Percentiles rank a stretch among this genome's conserved stretches.
Evolutionary conservation across 2,329 filamentous ascomycete genomes (phyloP).

Genomic region (Aspergillus sclerotialis): DNA sequence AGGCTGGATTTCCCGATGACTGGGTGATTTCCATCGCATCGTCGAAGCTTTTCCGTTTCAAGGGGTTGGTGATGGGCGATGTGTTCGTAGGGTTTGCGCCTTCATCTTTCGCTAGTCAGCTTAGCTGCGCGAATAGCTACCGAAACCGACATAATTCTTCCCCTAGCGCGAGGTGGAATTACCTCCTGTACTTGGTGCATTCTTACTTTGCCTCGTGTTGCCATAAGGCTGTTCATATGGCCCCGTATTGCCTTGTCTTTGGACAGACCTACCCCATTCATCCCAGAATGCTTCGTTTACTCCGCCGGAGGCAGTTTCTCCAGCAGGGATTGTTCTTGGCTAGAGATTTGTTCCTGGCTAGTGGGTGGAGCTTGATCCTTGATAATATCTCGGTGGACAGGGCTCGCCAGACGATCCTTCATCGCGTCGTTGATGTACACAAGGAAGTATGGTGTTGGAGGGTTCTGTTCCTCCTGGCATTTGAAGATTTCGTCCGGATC

Average conservation of each 20-base stretch:
- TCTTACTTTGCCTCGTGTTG: constrained; percentile 14
- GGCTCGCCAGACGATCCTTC: constrained; percentile 53
- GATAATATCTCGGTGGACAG: constrained; percentile 44
- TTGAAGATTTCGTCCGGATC: constrained; percentile 63
- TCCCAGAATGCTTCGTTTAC: constrained; percentile 2
- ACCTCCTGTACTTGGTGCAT: constrained; percentile 22
- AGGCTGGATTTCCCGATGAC: too few relatives aligned
- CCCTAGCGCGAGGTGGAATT: constrained; percentile 8
- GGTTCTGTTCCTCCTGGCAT: constrained; percentile 52
- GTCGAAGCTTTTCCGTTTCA: constrained; percentile 27
- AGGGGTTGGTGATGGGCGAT: constrained; percentile 17
- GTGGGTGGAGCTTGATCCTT: constrained; percentile 8
- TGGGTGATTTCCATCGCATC: constrained; percentile 5
- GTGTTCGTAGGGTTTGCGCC: constrained; percentile 20
- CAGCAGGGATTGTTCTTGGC: constrained; percentile 9
- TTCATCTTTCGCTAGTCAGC: constrained; percentile 20
- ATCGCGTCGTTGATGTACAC: constrained; percentile 70
- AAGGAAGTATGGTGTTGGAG: constrained; percentile 73
- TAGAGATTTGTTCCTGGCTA: constrained; percentile 2
- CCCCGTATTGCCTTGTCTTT: constrained; percentile 21
- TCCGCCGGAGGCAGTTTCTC: constrained; percentile 8
- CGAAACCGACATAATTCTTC: constrained; percentile 3
- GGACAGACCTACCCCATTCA: constrained; percentile 20
- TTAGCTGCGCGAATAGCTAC: background rate
- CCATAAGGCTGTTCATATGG: constrained; percentile 23